A percentile compares a stretch with the other conserved stretches of the same genome.
These are phyloP conservation scores for Vitis hybrid DNA, from an alignment of 177 flowering plant genomes.

Conservation along the genomic window DNA sequence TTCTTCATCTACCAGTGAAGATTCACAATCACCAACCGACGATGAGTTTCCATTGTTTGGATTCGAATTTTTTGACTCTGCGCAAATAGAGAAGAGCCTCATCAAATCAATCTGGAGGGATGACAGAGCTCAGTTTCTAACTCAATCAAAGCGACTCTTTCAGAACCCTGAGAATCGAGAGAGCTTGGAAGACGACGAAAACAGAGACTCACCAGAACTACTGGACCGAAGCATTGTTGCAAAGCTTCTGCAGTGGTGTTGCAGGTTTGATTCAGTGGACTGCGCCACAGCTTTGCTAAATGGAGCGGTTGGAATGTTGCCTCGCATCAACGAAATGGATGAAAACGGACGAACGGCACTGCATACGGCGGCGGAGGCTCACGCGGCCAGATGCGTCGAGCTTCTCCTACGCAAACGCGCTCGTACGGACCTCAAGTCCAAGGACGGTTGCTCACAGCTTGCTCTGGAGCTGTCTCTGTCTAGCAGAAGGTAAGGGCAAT, in stretches of 20 bases:
- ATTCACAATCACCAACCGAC: neutral
- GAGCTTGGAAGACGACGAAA: neutral
- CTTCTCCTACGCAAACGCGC: slow-evolving; percentile 40
- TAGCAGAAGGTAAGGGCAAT: slow-evolving; percentile 30
- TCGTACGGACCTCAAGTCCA: slow-evolving; percentile 47
- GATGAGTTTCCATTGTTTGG: neutral
- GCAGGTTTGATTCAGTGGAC: slow-evolving; percentile 40
- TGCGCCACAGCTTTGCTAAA: slow-evolving; percentile 44
- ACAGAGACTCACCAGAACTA: slow-evolving; percentile 10
- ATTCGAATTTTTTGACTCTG: too few relatives aligned
- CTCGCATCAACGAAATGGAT: slow-evolving; percentile 36
- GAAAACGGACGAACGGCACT: slow-evolving; percentile 33
- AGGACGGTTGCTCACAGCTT: slow-evolving; percentile 29
- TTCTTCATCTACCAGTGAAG: neutral
- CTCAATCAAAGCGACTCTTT: slow-evolving; percentile 7
- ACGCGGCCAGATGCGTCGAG: slow-evolving; percentile 44
- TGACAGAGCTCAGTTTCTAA: slow-evolving; percentile 19
- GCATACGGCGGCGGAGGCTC: slow-evolving; percentile 51
- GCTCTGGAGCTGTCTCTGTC: slow-evolving; percentile 40
- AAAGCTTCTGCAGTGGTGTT: slow-evolving; percentile 39
- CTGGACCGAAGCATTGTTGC: slow-evolving; percentile 14
- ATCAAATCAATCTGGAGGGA: slow-evolving; percentile 14
- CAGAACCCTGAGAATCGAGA: neutral
- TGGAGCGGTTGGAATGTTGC: slow-evolving; percentile 44
- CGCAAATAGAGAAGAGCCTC: slow-evolving; percentile 3